Percentiles rank a stretch among this genome's conserved stretches.
These are phyloP conservation scores for Baorangia bicolor DNA, from an alignment of 768 basidiomycete genomes.

Conservation along the genomic window DNA sequence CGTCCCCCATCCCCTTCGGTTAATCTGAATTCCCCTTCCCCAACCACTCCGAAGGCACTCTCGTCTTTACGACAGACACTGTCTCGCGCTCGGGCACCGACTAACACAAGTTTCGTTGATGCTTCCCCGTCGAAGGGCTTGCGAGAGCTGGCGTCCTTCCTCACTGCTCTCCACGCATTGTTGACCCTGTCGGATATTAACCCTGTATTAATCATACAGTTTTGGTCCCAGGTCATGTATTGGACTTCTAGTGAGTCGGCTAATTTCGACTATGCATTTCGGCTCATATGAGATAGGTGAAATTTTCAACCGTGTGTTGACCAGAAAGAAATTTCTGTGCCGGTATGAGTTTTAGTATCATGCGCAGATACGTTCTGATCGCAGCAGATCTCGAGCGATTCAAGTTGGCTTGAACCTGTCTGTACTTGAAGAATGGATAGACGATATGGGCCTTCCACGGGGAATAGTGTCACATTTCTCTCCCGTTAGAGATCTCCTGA, in stretches of 20 bases:
- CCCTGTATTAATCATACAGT: constrained; percentile 81
- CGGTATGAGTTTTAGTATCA: constrained; percentile 45
- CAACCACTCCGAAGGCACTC: constrained; percentile 53
- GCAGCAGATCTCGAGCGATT: constrained; percentile 67
- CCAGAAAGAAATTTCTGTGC: constrained; percentile 94
- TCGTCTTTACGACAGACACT: constrained; percentile 70
- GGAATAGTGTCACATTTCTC: constrained; percentile 80
- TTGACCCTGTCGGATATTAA: constrained; percentile 87
- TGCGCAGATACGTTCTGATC: constrained; percentile 7
- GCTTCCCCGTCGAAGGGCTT: constrained; percentile 43
- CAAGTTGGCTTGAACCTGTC: constrained; percentile 89
- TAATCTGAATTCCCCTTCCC: constrained; percentile 39
- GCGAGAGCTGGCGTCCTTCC: constrained; percentile 66
- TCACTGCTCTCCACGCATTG: constrained; percentile 83
- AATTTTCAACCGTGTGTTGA: constrained; percentile 80
- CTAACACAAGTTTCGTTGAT: constrained; percentile 52
- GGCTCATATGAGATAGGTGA: constrained; percentile 52
- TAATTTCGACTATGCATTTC: background rate
- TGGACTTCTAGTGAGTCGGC: constrained; percentile 87
- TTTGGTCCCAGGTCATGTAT: constrained; percentile 98
- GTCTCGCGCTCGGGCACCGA: constrained; percentile 51
- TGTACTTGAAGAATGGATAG: constrained; percentile 89
- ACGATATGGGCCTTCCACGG: constrained; percentile 72
- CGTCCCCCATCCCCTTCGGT: constrained; percentile 56
- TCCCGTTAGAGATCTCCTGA: constrained; percentile 79